Evolutionary conservation across 2,329 filamentous ascomycete genomes (phyloP), one percentile per base, ranked within the genome.

Genomic region (Cryoendolithus antarcticus): DNA sequence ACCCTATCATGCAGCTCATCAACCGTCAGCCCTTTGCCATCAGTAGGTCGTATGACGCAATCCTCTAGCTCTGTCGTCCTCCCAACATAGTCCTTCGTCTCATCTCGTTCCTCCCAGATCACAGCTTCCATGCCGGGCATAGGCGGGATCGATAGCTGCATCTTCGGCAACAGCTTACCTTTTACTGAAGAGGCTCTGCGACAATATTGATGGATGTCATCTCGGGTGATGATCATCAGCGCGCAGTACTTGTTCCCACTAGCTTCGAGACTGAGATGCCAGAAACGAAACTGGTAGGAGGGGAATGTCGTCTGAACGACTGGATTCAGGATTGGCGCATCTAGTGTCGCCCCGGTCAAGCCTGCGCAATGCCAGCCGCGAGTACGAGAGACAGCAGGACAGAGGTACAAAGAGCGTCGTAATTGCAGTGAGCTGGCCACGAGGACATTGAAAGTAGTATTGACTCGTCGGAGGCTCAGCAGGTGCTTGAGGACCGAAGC

Each of bases 71-170:
- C 39, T 9, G 32, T 41, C 3, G 50, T 51, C 28, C 45, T 40
- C 3, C 43, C 47, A 9, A 49, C 35, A 34, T 49, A 50, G 15
- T 51, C 48, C 38, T 44, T 46, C 15, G 44, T 50, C 39, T 53
- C 48, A 32, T 50, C 47, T 6, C 37, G 32, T 33, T 49, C 44
- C 37, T 46, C 47, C 42, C 44, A 49, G 15, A 52, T 45, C 41
- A 35, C 35, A 3, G 44, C 41, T 8, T 52, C 44, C 32, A 51
- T 32, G 3, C 31, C 33, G 12, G 35, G 37, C 15, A 41, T 44
- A n/a, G 50, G 46, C 11, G 50, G 50, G 29, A 51, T 47, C 19
- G 48, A 46, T 8, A 53, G 39, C 10, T 44, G 44, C 50, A 53
- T 53, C 6, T 35, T 31, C 2, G 45, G 41, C 24, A 53, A 27